These are phyloP conservation scores for Pouteria campechiana DNA, from an alignment of 179 eudicot species.

Conservation along the genomic window DNA sequence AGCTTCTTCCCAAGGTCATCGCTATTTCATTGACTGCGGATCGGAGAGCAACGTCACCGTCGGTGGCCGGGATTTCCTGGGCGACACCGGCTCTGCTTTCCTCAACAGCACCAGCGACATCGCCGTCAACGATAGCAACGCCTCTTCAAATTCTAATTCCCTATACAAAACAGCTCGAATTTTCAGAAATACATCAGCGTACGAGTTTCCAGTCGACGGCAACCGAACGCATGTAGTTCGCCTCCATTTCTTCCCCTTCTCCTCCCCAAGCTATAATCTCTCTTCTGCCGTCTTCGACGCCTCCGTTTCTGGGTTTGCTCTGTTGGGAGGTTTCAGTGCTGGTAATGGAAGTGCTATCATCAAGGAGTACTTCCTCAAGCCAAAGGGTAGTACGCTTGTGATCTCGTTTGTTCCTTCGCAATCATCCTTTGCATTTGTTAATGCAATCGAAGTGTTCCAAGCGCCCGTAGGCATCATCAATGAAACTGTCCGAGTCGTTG, in stretches of 20 bases:
- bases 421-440: conserved; percentile 52
- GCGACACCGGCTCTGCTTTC: conserved; percentile 54
- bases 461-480: conserved; percentile 55
- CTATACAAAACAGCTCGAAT: conserved; percentile 51
- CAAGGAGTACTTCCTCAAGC: conserved; percentile 52
- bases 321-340: conserved; percentile 46
- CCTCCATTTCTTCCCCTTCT: conserved; percentile 53
- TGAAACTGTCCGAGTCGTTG: conserved; percentile 33
- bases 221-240: conserved; percentile 69
- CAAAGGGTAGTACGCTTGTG: conserved; percentile 31
- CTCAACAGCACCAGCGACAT: conserved; percentile 42
- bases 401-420: conserved; percentile 37
- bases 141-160: conserved; percentile 24
- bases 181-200: conserved; percentile 34
- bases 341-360: conserved; percentile 8
- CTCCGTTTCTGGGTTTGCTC: conserved; percentile 27
- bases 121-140: conserved; percentile 32
- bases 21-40: conserved; percentile 67
- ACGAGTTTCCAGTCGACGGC: conserved; percentile 38
- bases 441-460: conserved; percentile 64
- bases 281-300: conserved; percentile 45
- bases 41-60: conserved; percentile 42
- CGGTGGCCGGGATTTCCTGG: conserved; percentile 41
- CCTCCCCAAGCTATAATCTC: conserved; percentile 23
- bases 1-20: no score